Conservation (phyloP, 2,329 filamentous ascomycete genomes). For the Cladophialophora bantiana region DNA sequence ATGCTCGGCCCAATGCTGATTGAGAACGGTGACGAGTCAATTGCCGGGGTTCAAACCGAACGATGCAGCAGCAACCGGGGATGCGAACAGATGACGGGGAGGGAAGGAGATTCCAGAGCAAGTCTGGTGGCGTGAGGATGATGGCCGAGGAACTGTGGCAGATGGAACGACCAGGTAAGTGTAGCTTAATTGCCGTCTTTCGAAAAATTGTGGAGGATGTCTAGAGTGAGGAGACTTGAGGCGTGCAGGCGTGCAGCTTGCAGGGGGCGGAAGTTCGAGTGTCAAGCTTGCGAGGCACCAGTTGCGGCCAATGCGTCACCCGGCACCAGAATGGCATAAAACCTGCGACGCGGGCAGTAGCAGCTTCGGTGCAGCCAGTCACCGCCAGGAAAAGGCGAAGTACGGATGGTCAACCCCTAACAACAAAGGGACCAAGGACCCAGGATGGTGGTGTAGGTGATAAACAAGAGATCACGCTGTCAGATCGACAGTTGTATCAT, state of each 20-base stretch:
- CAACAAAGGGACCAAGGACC: not conserved
- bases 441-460: not conserved
- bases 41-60: not conserved
- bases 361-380: conserved; percentile 1
- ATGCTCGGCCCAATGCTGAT: not conserved
- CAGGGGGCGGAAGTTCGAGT: conserved; percentile 2
- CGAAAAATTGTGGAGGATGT: conserved; percentile 22
- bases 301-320: conserved; percentile 29
- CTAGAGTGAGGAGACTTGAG: conserved; percentile 7
- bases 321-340: conserved; percentile 12
- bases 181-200: conserved; percentile 2
- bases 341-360: conserved; percentile 19
- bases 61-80: not conserved
- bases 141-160: conserved; percentile 19
- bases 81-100: not conserved
- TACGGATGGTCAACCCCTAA: not conserved
- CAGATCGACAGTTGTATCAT: conserved; percentile 17
- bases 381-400: conserved; percentile 1
- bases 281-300: conserved; percentile 8
- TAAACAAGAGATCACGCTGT: conserved; percentile 6
- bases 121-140: conserved; percentile 4
- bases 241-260: not conserved
- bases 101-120: conserved; percentile 1
- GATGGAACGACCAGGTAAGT: conserved; percentile 18
- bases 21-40: not conserved